Base-by-base conservation (phyloP, 2,329 filamentous ascomycete species). In the Aspergillus japonicus region DNA sequence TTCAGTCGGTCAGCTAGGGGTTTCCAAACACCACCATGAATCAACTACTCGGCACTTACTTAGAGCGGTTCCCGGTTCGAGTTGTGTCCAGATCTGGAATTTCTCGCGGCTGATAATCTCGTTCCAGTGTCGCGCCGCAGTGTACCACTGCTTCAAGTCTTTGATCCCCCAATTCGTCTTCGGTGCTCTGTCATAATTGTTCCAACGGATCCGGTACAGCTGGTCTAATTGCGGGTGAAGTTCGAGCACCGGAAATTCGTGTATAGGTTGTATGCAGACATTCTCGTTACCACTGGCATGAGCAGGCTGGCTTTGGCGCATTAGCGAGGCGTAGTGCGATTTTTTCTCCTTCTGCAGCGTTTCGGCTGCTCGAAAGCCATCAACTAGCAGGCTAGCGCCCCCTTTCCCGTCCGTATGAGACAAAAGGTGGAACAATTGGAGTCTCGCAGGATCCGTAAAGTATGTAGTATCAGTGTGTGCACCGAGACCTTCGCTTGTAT, bases 401-500 rank as follows among this genome's bases (percentile, higher is more conserved):
- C 94, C 95, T 11, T 66, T 58, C 10, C 80, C 60, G 66, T 76
- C 59, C 7, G 87, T 89, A 73, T 96, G 91, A 0, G 91, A 95
- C 29, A 98, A 84, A 50, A 97, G 81, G 72, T 99, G 95, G 75
- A 99, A 96, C 26, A 95, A 87, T 74, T 99, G 95, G 35, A 99
- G 83, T 10, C 94, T 92, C 2, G 91, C 88, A 0, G 95, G 94
- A 64, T 98, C 94, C 23, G 87, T 92, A 78, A 98, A 98, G 76
- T 99, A 98, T 1, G 94, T 96, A 6, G 87, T 98, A 77, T 99
- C 95, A 1, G 94, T 98, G 75, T 99, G 95, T 0, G 90, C 89
- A 21, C 87, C 86, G 2, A 99, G 84, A 1, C 88, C 87, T 54
- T 95, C 82, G 68, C 89, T 92, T 1, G 94, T 97, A 78, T 98